Conservation (phyloP, 148 eudicot species). For the Hydrangea macrophylla region DNA sequence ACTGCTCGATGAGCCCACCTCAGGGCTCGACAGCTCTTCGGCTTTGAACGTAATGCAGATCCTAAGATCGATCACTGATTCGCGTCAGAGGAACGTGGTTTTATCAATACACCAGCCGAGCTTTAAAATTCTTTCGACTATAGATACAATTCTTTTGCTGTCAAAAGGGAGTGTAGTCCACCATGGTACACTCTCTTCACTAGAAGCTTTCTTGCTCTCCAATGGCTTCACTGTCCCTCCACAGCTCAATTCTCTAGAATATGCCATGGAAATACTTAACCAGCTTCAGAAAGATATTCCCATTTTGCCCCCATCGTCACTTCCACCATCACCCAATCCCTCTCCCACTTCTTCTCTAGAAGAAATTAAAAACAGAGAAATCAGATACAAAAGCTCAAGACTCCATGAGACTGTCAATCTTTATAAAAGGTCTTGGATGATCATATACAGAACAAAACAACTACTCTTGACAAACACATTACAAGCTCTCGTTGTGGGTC, state of each 20-base stretch:
- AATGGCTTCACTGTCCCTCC: constrained; percentile 73
- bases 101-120: constrained; percentile 89
- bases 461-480: constrained; percentile 70
- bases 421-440: constrained; percentile 66
- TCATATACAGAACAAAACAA: constrained; percentile 80
- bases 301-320: constrained; percentile 1
- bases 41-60: constrained; percentile 73
- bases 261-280: constrained; percentile 75
- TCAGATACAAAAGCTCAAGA: constrained; percentile 74
- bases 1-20: constrained; percentile 86
- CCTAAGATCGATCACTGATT: constrained; percentile 42
- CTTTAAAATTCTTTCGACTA: constrained; percentile 71
- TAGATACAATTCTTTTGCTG: constrained; percentile 63
- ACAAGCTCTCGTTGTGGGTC: constrained; percentile 77
- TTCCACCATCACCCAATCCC: constrained; percentile 7
- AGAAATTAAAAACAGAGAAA: constrained; percentile 12
- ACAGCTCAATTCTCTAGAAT: constrained; percentile 84
- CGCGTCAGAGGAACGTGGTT: constrained; percentile 56
- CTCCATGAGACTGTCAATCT: constrained; percentile 63
- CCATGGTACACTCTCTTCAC: constrained; percentile 70
- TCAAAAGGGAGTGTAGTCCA: constrained; percentile 75
- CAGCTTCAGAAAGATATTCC: constrained; percentile 32
- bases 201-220: constrained; percentile 41
- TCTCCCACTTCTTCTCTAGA: background rate
- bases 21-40: constrained; percentile 78